Evolutionary conservation across 208 protist genomes (phyloP).

Genomic region (Trypanosoma cruzi): DNA sequence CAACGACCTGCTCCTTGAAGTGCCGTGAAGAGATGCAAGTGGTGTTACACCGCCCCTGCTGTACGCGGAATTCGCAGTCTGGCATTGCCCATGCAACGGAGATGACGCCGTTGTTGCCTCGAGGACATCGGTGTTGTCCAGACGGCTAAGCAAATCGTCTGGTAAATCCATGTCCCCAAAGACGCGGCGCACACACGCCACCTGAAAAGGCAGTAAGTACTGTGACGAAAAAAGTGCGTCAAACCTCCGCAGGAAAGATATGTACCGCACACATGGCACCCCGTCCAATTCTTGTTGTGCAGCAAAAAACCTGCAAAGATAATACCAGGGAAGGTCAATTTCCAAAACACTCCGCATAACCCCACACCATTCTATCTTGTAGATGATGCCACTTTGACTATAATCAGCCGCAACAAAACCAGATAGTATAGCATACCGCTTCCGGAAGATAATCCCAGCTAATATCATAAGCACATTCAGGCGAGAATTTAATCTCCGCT

Average conservation of each 20-base stretch:
- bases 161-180: constrained; percentile 60
- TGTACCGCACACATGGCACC: constrained; percentile 77
- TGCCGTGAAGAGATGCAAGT: neutral
- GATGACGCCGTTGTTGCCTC: neutral
- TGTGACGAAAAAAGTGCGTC: constrained; percentile 47
- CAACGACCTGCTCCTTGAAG: neutral
- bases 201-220: constrained; percentile 56
- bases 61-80: neutral
- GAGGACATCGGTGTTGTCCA: neutral
- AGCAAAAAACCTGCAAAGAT: constrained; percentile 71
- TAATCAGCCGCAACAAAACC: constrained; percentile 78
- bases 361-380: constrained; percentile 85
- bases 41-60: neutral
- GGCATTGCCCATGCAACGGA: neutral
- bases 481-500: neutral
- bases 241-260: constrained; percentile 70
- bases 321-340: constrained; percentile 88
- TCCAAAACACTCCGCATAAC: constrained; percentile 71
- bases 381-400: constrained; percentile 65
- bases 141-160: constrained; percentile 49
- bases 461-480: constrained; percentile 34
- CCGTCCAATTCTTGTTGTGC: constrained; percentile 56
- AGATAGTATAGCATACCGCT: constrained; percentile 76
- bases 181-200: constrained; percentile 44
- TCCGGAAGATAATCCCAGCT: constrained; percentile 68